Conservation (phyloP, 257 asterid species). For the Solanum habrochaites region DNA sequence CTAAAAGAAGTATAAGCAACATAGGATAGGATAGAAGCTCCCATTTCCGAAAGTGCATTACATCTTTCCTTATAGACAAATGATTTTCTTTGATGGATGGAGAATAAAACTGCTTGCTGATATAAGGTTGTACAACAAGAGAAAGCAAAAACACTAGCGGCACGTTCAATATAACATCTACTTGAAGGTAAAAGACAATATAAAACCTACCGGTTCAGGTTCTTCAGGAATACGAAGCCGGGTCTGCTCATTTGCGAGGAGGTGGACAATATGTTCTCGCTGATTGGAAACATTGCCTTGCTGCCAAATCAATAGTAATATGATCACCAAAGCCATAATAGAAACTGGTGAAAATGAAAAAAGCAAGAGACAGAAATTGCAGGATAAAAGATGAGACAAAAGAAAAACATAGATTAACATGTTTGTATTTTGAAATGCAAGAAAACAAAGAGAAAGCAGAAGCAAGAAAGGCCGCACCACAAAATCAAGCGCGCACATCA, state of each 20-base stretch:
- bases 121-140: background rate
- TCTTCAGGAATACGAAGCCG: slow-evolving; percentile 75
- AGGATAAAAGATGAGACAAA: background rate
- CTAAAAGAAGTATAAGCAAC: background rate
- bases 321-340: background rate
- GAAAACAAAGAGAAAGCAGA: background rate
- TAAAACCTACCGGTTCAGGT: slow-evolving; percentile 64
- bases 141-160: background rate
- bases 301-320: slow-evolving; percentile 30
- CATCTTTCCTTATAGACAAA: background rate
- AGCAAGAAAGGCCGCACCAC: background rate
- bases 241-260: slow-evolving; percentile 90
- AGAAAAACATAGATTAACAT: background rate
- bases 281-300: slow-evolving; percentile 86
- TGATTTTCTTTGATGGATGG: background rate
- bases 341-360: background rate
- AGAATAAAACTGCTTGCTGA: background rate
- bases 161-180: background rate
- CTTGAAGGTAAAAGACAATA: background rate
- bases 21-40: background rate
- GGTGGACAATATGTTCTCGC: slow-evolving; percentile 87
- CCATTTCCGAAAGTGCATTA: background rate
- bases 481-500: background rate
- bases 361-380: background rate
- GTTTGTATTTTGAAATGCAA: background rate